Evolutionary conservation across 352 stramenopile species (phyloP), one percentile per base, ranked within the genome.

Genomic region (Globisporangium spiculum): DNA sequence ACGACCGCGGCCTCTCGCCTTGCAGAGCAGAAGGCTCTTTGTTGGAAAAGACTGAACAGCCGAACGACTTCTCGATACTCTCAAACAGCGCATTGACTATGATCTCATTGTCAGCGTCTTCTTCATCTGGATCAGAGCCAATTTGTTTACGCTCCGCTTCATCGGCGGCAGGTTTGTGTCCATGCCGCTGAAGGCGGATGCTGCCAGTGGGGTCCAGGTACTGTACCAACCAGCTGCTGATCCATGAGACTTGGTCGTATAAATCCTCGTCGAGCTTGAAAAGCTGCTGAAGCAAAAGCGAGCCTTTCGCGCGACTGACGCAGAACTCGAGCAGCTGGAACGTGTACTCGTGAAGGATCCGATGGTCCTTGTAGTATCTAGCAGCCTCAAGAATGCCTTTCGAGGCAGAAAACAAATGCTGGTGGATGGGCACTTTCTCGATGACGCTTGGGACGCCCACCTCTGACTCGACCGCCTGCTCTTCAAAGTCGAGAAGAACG

Each of bases 351-450:
- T 78, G 77, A 3, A 79, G 68, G 3, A 65, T 76, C 2, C 66
- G 65, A 27, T 88, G 80, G 61, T 88, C 80, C 58, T 81, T 77
- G 56, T 90, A 92, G 68, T 91, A 93, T 1, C 68, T 67, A 6
- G 83, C 83, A 3, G 75, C 85, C 63, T 93, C 83, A 0, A 93
- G 70, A 20, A 90, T 27, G 0, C 83, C 83, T 20, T 75, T 74
- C 1, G 76, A 75, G 2, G 83, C 75, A 0, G 82, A 93, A 36
- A 91, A 82, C 8, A 93, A 48, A 24, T 85, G 78, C n/a, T 69
- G 66, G 57, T 89, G 77, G 27, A 83, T 41, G 16, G 56, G 73
- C n/a, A 38, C 32, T 44, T n/a, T 32, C 8, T 66, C 63, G 3
- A 44, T 27, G 4, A 50, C 27, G 14, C 18, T 41, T 14, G 18